These are phyloP conservation scores for Trichoderma parareesei DNA, from an alignment of 495 filamentous ascomycete genomes.

Conservation along the genomic window DNA sequence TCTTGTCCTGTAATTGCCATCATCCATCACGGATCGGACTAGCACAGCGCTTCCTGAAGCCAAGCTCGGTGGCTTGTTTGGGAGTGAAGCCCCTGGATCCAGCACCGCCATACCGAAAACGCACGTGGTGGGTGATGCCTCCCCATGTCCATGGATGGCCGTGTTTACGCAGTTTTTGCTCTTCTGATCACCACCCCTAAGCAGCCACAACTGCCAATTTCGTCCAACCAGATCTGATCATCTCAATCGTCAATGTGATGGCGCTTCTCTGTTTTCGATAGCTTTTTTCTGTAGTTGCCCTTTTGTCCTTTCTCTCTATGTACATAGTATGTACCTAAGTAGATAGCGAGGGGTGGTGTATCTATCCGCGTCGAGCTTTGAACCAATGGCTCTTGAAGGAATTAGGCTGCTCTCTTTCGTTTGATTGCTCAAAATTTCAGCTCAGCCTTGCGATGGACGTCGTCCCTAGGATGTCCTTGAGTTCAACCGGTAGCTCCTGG, in stretches of 20 bases:
- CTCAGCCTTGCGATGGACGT: background rate
- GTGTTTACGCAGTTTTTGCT: too few relatives aligned
- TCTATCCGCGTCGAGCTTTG: background rate
- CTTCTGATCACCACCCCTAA: background rate
- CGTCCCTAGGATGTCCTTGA: too few relatives aligned
- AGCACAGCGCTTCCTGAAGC: background rate
- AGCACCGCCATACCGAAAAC: background rate
- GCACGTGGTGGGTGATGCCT: background rate
- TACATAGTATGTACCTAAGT: background rate
- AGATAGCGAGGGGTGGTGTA: background rate
- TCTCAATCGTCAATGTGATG: background rate
- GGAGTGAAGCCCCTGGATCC: slow-evolving; percentile 1
- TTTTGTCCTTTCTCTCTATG: too few relatives aligned
- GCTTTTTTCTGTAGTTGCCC: background rate
- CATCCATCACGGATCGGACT: background rate
- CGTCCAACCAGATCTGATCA: background rate
- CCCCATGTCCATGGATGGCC: too few relatives aligned
- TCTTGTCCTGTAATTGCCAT: too few relatives aligned
- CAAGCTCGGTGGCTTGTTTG: slow-evolving; percentile 4
- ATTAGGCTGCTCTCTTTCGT: background rate
- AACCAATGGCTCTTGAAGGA: background rate
- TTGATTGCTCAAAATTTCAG: background rate
- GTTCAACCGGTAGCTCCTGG: too few relatives aligned
- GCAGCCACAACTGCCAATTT: background rate
- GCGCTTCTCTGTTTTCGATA: background rate